A percentile compares a stretch with the other conserved stretches of the same genome.
Conservation (phyloP, 2,329 filamentous ascomycete species). For the Colletotrichum tabaci region DNA sequence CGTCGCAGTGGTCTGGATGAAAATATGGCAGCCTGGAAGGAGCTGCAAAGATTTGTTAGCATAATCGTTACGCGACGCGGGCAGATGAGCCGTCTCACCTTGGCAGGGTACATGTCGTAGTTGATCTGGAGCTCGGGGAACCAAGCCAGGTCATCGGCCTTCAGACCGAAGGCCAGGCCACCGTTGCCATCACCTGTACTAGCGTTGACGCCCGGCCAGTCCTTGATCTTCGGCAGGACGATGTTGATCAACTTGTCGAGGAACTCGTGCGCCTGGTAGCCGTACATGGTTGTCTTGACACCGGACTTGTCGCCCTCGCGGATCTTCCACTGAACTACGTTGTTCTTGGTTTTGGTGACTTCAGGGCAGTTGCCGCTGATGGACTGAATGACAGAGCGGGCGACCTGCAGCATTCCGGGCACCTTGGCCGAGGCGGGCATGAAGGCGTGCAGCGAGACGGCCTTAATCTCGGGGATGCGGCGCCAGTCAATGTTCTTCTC, state of each 20-base stretch:
- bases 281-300: slow-evolving; percentile 82
- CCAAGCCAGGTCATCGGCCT: slow-evolving; percentile 79
- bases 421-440: slow-evolving; percentile 80
- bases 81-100: slow-evolving; percentile 45
- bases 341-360: slow-evolving; percentile 78
- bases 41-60: slow-evolving; percentile 63
- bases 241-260: slow-evolving; percentile 91
- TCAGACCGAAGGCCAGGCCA: slow-evolving; percentile 88
- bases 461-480: slow-evolving; percentile 86
- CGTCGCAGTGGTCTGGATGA: slow-evolving; percentile 86
- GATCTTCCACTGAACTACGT: slow-evolving; percentile 83
- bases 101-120: slow-evolving; percentile 80
- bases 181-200: slow-evolving; percentile 87
- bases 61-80: slow-evolving; percentile 65
- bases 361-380: slow-evolving; percentile 84
- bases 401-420: slow-evolving; percentile 83
- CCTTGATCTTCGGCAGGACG: slow-evolving; percentile 95
- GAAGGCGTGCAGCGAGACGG: slow-evolving; percentile 84
- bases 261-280: slow-evolving; percentile 90
- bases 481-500: slow-evolving; percentile 83
- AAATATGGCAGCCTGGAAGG: slow-evolving; percentile 89
- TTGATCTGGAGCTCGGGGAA: slow-evolving; percentile 97
- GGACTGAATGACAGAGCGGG: slow-evolving; percentile 86
- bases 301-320: slow-evolving; percentile 79
- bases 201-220: slow-evolving; percentile 81